Base-by-base conservation (phyloP, 805 yeast genomes). In the Wickerhamiella allomyrinae region DNA sequence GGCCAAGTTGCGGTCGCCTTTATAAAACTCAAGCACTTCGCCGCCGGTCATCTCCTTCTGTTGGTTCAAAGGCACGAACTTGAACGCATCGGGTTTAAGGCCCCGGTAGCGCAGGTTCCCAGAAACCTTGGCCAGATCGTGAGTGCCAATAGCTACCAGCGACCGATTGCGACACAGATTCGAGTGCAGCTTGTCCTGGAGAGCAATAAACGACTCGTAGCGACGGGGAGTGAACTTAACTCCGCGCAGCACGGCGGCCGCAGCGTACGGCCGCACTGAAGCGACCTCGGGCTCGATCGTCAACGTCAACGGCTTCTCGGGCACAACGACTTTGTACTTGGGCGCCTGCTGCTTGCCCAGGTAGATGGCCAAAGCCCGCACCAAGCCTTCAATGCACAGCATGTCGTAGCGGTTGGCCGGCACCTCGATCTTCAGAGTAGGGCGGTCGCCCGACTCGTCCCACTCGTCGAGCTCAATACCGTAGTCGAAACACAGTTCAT, bases 391-490 rank as follows among this genome's bases (percentile, higher is more conserved):
- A 54, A 86, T 81, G 69, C 98, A 93, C 51, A 91, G 76, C 87
- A 91, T 77, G 62, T 91, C 99, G 59, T 91, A 93, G 29, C 99
- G 81, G 67, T 91, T 91, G 48, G 99, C 99, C 45, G 95, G 96
- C 49, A 93, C 78, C 63, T 91, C 99, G 57, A 91, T 85, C 67
- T 91, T 91, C 56, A 84, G 72, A 64, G 89, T 93, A n/a, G 99
- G 96, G 62, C 95, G 79, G 63, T 84, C 94, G 58, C 89, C 97
- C 43, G 85, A 70, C 55, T 54, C 57, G 38, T 73, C 77, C 62
- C 93, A 97, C 66, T 93, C 99, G 61, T 91, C 99, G 48, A 91
- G 73, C 68, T 91, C 99, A 52, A 91, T 77, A 55, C 99, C 99
- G 54, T 87, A 91, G 58, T 89, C 93, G 68, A 91, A 91, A 68